Evolutionary conservation across 2,329 filamentous ascomycete species (phyloP).

Genomic region (Phialemonium atrogriseum): DNA sequence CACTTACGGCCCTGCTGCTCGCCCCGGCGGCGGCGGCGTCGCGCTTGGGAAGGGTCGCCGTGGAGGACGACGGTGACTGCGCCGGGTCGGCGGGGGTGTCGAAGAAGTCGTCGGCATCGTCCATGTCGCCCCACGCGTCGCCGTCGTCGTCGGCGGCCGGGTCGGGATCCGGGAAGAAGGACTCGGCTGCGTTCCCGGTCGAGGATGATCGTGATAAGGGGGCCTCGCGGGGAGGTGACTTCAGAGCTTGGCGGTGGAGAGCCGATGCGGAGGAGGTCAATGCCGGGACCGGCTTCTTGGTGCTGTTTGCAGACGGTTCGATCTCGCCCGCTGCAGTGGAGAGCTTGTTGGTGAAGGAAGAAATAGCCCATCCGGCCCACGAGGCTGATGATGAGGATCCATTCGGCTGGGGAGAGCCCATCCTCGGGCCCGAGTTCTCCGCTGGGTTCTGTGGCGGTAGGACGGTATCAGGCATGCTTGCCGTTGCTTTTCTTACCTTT

Average conservation of each 20-base stretch:
- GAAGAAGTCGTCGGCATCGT: conserved; percentile 38
- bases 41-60: conserved; percentile 13
- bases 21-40: conserved; percentile 9
- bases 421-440: conserved; percentile 51
- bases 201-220: conserved; percentile 40
- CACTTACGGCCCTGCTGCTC: conserved; percentile 8
- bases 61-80: conserved; percentile 9
- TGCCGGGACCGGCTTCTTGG: conserved; percentile 23
- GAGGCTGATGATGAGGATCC: conserved; percentile 46
- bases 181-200: conserved; percentile 33
- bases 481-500: conserved; percentile 70
- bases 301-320: conserved; percentile 45
- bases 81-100: conserved; percentile 28
- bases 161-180: conserved; percentile 46
- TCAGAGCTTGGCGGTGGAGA: conserved; percentile 52
- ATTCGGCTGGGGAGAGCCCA: conserved; percentile 65
- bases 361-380: conserved; percentile 98
- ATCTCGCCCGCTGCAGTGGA: conserved; percentile 82
- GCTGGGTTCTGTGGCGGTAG: conserved; percentile 56
- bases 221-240: conserved; percentile 37
- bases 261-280: conserved; percentile 44
- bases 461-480: conserved; percentile 70
- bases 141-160: conserved; percentile 51
- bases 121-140: conserved; percentile 70
- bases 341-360: conserved; percentile 94